Evolutionary conservation across 345 rosid genomes (phyloP).

Genomic region (Aurinia saxatilis): DNA sequence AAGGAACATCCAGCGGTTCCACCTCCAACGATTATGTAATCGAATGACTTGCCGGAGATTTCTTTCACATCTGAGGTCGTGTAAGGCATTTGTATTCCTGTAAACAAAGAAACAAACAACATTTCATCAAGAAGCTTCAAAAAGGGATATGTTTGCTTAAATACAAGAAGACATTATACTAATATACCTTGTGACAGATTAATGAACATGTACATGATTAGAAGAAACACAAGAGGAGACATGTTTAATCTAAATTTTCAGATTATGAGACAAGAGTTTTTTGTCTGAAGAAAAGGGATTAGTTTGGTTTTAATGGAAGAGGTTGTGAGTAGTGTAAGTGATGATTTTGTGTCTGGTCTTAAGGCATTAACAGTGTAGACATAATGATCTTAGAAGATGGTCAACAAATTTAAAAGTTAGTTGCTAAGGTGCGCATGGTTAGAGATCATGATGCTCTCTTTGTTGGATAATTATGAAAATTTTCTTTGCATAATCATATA

Average conservation of each 20-base stretch:
- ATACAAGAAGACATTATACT: background rate
- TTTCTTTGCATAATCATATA: slow-evolving; percentile 16
- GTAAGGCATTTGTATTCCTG: slow-evolving; percentile 43
- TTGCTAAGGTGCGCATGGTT: slow-evolving; percentile 22
- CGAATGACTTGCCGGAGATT: slow-evolving; percentile 60
- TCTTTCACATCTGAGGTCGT: slow-evolving; percentile 52
- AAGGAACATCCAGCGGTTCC: slow-evolving; percentile 72
- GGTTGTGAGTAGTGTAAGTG: slow-evolving; percentile 9
- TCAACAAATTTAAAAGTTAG: slow-evolving; percentile 6
- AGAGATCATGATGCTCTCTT: slow-evolving; percentile 26
- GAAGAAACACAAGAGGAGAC: slow-evolving; percentile 13
- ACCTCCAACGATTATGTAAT: slow-evolving; percentile 62
- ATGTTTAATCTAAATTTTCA: slow-evolving; percentile 2
- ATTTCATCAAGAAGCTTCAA: background rate
- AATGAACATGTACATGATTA: slow-evolving; percentile 11
- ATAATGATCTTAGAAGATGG: slow-evolving; percentile 16
- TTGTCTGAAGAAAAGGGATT: slow-evolving; percentile 5
- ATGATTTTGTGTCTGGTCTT: slow-evolving; percentile 16
- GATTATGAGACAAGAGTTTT: background rate
- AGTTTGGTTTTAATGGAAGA: slow-evolving; percentile 14
- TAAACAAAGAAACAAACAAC: background rate
- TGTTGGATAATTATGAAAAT: slow-evolving; percentile 18
- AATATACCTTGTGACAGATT: slow-evolving; percentile 11
- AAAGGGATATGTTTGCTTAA: background rate
- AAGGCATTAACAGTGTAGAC: slow-evolving; percentile 14